A percentile compares a stretch with the other conserved stretches of the same genome.
phyloP scores from a whole-genome alignment of 768 basidiomycete species.

The Lentinula aciculospora region DNA sequence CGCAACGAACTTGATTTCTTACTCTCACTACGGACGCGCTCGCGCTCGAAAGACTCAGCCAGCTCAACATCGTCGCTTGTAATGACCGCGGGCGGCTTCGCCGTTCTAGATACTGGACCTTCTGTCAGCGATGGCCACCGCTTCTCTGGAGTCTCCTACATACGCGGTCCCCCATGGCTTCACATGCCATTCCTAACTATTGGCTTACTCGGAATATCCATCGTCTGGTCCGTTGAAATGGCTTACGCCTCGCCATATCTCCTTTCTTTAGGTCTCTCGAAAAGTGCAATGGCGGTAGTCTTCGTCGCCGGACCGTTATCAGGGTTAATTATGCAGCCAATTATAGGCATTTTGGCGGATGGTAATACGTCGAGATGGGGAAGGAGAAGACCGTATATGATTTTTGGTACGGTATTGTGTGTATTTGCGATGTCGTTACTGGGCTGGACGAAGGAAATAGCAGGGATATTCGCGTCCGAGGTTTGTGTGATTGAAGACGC shows the following conservation, averaged over 20 bases:
- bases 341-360: slow-evolving; percentile 85
- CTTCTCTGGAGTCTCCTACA: slow-evolving; percentile 29
- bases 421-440: slow-evolving; percentile 71
- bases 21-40: too few relatives aligned
- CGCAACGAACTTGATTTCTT: too few relatives aligned
- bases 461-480: slow-evolving; percentile 35
- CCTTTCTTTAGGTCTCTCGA: slow-evolving; percentile 81
- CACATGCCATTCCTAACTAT: slow-evolving; percentile 69
- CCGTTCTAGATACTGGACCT: not conserved
- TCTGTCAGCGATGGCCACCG: not conserved
- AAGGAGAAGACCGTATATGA: slow-evolving; percentile 81
- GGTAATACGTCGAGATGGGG: slow-evolving; percentile 80
- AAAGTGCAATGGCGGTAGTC: slow-evolving; percentile 83
- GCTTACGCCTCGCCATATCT: slow-evolving; percentile 88
- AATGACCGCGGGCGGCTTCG: slow-evolving; percentile 8
- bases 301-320: slow-evolving; percentile 91
- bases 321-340: slow-evolving; percentile 85
- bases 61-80: not conserved
- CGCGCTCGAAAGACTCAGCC: too few relatives aligned
- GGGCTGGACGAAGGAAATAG: slow-evolving; percentile 73
- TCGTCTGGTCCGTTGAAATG: slow-evolving; percentile 95
- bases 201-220: slow-evolving; percentile 78
- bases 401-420: slow-evolving; percentile 63
- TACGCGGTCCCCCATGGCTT: slow-evolving; percentile 64
- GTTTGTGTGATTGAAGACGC: not conserved